A percentile compares a stretch with the other conserved stretches of the same genome.
Evolutionary conservation across 257 asterid genomes (phyloP).

Genomic region (Rehmannia glutinosa): DNA sequence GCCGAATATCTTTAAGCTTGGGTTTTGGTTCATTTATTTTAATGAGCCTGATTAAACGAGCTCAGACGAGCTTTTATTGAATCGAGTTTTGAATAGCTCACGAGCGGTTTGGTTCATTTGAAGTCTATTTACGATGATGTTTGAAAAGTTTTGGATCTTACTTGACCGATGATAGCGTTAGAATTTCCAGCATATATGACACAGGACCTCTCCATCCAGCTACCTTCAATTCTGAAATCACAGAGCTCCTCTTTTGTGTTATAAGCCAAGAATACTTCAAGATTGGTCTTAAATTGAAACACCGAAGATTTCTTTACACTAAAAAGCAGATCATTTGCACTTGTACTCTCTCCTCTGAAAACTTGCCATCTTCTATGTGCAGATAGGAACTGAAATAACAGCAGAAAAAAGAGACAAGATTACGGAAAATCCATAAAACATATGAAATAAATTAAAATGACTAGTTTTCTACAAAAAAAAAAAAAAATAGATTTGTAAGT

Average conservation of each 20-base stretch:
- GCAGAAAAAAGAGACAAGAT: no score
- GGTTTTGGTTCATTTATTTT: no score
- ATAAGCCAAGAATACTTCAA: constrained; percentile 46
- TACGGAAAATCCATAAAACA: not conserved
- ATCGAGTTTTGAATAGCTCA: no score
- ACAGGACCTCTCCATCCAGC: constrained; percentile 59
- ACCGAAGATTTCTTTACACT: constrained; percentile 51
- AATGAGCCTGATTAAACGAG: no score
- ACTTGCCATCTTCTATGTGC: constrained; percentile 74
- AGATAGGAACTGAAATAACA: constrained; percentile 41
- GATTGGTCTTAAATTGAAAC: constrained; percentile 46
- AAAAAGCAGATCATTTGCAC: constrained; percentile 41
- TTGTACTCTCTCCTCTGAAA: constrained; percentile 54
- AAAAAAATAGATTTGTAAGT: no score
- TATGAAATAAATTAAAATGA: not conserved
- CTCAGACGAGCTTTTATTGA: no score
- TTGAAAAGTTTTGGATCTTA: constrained; percentile 13
- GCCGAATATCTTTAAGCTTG: no score
- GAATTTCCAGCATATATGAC: constrained; percentile 51
- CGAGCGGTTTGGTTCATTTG: no score
- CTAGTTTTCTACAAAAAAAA: not conserved
- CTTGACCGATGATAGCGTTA: constrained; percentile 59
- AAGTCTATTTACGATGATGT: no score
- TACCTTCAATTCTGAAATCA: constrained; percentile 64
- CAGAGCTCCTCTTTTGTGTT: constrained; percentile 37